phyloP scores from a whole-genome alignment of 2,329 filamentous ascomycete genomes.

The Fusarium secorum region DNA sequence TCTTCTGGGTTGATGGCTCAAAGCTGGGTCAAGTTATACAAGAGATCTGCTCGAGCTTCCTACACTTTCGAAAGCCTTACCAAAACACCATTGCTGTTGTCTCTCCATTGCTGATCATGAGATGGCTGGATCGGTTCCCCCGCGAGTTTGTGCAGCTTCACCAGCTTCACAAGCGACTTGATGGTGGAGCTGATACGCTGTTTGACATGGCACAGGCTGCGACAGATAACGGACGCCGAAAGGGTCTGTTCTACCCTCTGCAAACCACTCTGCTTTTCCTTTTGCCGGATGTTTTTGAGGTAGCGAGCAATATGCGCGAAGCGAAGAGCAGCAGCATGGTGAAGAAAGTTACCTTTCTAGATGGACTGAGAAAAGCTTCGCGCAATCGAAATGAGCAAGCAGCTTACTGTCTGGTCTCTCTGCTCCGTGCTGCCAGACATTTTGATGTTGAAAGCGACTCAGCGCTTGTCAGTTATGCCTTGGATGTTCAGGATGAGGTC shows the following conservation, averaged over 20 bases:
- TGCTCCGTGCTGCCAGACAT: conserved; percentile 69
- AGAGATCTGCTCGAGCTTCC: conserved; percentile 71
- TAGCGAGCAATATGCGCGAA: conserved; percentile 72
- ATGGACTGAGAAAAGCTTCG: conserved; percentile 68
- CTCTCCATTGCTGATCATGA: conserved; percentile 67
- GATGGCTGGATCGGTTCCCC: conserved; percentile 72
- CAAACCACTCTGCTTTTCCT: conserved; percentile 70
- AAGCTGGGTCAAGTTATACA: conserved; percentile 70
- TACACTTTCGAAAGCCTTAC: conserved; percentile 70
- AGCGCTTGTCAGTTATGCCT: conserved; percentile 70
- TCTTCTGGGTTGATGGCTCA: conserved; percentile 69
- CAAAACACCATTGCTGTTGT: conserved; percentile 70
- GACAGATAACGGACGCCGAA: conserved; percentile 64
- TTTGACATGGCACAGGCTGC: conserved; percentile 74
- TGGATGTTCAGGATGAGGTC: conserved; percentile 75
- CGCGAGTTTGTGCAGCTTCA: conserved; percentile 71
- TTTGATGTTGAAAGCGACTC: conserved; percentile 70
- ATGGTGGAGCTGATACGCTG: conserved; percentile 70
- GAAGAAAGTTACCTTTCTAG: conserved; percentile 72
- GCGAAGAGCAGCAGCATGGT: conserved; percentile 67
- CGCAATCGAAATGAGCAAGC: conserved; percentile 72
- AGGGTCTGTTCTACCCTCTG: conserved; percentile 65
- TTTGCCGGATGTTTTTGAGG: conserved; percentile 73
- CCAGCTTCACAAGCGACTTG: conserved; percentile 66
- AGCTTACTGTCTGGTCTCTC: conserved; percentile 69